Percentiles rank a stretch among this genome's conserved stretches.
Evolutionary conservation across 495 filamentous ascomycete genomes (phyloP).

Genomic region (Apodospora peruviana): DNA sequence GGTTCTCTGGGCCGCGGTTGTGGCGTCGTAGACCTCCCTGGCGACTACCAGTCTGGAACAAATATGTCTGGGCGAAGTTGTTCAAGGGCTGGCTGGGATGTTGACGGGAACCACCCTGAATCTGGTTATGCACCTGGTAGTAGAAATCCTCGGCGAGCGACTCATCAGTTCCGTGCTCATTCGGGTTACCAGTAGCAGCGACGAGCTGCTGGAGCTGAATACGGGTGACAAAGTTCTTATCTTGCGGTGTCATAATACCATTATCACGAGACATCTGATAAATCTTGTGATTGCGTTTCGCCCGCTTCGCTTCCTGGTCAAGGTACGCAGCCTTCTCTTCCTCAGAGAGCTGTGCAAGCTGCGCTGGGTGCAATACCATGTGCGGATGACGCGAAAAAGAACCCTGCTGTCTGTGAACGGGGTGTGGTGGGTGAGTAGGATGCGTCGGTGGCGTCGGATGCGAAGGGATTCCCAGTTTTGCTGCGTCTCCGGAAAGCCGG

Average conservation of each 20-base stretch:
- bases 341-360: slow-evolving; percentile 71
- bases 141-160: slow-evolving; percentile 91
- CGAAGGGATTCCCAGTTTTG: slow-evolving; percentile 21
- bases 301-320: slow-evolving; percentile 86
- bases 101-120: slow-evolving; percentile 79
- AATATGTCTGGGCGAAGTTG: slow-evolving; percentile 96
- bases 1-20: slow-evolving; percentile 78
- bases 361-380: slow-evolving; percentile 63
- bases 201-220: slow-evolving; percentile 97
- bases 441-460: slow-evolving; percentile 17
- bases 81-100: slow-evolving; percentile 86
- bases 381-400: slow-evolving; percentile 32
- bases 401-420: slow-evolving; percentile 29
- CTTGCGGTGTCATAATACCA: slow-evolving; percentile 96
- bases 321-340: slow-evolving; percentile 72
- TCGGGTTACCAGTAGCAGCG: slow-evolving; percentile 79
- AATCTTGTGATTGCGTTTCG: slow-evolving; percentile 98
- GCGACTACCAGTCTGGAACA: slow-evolving; percentile 84
- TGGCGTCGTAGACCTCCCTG: slow-evolving; percentile 66
- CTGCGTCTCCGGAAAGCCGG: slow-evolving; percentile 33
- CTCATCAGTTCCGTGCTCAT: slow-evolving; percentile 71
- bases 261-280: slow-evolving; percentile 89
- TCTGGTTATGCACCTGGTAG: slow-evolving; percentile 93
- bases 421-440: slow-evolving; percentile 18
- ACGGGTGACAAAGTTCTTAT: slow-evolving; percentile 98